phyloP scores from a whole-genome alignment of 164 flowering plant genomes.

The Chimonanthus salicifolius region DNA sequence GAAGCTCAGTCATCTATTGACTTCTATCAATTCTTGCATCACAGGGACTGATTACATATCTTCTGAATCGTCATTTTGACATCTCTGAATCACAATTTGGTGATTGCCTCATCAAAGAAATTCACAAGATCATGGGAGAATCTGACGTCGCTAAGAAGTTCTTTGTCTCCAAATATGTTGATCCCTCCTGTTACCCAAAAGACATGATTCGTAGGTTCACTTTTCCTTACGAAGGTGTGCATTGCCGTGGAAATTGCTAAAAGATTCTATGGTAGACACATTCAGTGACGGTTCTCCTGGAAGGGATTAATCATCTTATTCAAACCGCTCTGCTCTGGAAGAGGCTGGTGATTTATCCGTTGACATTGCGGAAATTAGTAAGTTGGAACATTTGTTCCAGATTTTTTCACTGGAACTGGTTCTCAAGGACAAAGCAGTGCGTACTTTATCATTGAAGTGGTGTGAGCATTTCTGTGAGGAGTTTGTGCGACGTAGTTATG shows the following conservation, averaged over 20 bases:
- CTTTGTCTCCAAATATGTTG: conserved; percentile 55
- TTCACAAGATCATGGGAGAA: conserved; percentile 39
- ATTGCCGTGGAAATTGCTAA: conserved; percentile 65
- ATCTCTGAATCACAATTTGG: conserved; percentile 24
- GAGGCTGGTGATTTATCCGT: conserved; percentile 7
- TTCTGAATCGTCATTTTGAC: conserved; percentile 19
- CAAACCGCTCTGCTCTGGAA: conserved; percentile 23
- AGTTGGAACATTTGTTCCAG: conserved; percentile 58
- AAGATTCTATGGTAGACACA: conserved; percentile 38
- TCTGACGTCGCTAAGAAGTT: conserved; percentile 32
- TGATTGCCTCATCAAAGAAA: conserved; percentile 45
- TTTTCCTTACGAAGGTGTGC: conserved; percentile 85
- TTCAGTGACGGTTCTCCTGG: conserved; percentile 33
- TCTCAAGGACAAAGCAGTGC: conserved; percentile 42
- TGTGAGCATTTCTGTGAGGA: conserved; percentile 46
- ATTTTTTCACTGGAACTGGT: conserved; percentile 59
- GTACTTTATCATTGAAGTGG: conserved; percentile 51
- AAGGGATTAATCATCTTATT: conserved; percentile 23
- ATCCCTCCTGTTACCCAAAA: conserved; percentile 36
- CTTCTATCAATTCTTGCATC: conserved; percentile 7
- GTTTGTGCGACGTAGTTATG: conserved; percentile 23
- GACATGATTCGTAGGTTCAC: conserved; percentile 52
- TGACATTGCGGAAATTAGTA: conserved; percentile 43
- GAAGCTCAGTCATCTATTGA: neutral
- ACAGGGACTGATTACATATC: conserved; percentile 60